Base-by-base conservation (phyloP, 2,329 filamentous ascomycete genomes). In the Neonectria faginata region DNA sequence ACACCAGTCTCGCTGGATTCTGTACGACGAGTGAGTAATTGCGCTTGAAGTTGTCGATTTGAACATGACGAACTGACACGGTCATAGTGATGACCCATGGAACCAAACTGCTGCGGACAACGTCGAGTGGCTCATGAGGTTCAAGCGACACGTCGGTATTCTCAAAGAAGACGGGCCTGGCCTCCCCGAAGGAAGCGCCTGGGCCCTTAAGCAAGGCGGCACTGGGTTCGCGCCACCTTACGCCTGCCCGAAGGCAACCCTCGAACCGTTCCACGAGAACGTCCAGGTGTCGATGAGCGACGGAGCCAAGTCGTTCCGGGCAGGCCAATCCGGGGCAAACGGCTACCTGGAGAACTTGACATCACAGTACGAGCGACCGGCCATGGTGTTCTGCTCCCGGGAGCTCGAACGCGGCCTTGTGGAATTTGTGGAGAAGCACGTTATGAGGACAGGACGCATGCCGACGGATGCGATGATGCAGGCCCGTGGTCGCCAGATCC, bases 21-120 rank as follows among this genome's bases (percentile, higher is more conserved):
- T 89, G 0, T 90, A 88, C 62, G 86, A 89, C 60, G 86, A 88
- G 83, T 88, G 76, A 77, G 85, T 80, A n/a, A 31, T 54, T 45
- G 5, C 29, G 12, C 1, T 11, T 31, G 10, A 20, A 7, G n/a
- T 36, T 29, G 2, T 8, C 11, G 39, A 45, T 42, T 25, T 22
- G 8, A 22, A 20, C 2, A 22, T 20, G 7, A 36, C 33, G n/a
- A 54, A 53, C 70, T 78, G 66, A 75, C 67, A 62, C 25, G 41
- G 5, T 7, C 25, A 3, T 18, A 88, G 86, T 61, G 88, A 89
- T 61, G 88, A 89, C 69, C 86, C 86, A 2, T 89, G 87, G 85
- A 89, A 90, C 73, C 85, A 88, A 69, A 90, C 88, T 0, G 85
- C 86, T 1, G 87, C 87, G 31, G 88, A 90, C 71, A 89, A 90